Evolutionary conservation across 2,329 filamentous ascomycete species (phyloP).

Genomic region (Penicillium brasilianum): DNA sequence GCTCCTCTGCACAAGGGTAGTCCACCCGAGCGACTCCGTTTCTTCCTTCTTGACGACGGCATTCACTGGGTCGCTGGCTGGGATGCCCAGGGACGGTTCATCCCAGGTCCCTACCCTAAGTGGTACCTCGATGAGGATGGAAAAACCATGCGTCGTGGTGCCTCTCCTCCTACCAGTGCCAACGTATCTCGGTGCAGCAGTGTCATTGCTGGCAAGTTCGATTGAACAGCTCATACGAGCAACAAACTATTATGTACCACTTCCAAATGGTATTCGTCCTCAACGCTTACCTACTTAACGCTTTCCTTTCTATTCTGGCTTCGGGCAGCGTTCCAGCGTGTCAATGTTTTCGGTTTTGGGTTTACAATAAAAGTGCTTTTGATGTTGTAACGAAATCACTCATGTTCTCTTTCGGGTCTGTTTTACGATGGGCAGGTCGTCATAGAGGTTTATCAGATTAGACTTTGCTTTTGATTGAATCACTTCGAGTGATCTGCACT

Average conservation of each 20-base stretch:
- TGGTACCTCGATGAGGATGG: constrained; percentile 54
- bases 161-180: constrained; percentile 40
- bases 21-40: constrained; percentile 48
- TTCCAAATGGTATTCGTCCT: constrained; percentile 9
- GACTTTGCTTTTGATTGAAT: neutral
- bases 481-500: neutral
- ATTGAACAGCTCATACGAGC: constrained; percentile 20
- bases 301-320: constrained; percentile 11
- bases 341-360: constrained; percentile 11
- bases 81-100: constrained; percentile 56
- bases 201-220: constrained; percentile 37
- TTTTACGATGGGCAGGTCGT: constrained; percentile 1
- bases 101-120: constrained; percentile 56
- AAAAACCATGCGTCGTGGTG: constrained; percentile 40
- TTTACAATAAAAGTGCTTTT: constrained; percentile 25
- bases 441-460: constrained; percentile 1
- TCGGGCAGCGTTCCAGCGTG: constrained; percentile 29
- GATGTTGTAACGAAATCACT: neutral
- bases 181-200: constrained; percentile 45
- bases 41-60: constrained; percentile 57
- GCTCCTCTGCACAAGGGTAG: constrained; percentile 46
- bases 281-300: constrained; percentile 16
- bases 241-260: neutral
- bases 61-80: constrained; percentile 57
- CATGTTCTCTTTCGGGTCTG: neutral